phyloP scores from a whole-genome alignment of 2,329 filamentous ascomycete species.

The Pseudonectria buxi region DNA sequence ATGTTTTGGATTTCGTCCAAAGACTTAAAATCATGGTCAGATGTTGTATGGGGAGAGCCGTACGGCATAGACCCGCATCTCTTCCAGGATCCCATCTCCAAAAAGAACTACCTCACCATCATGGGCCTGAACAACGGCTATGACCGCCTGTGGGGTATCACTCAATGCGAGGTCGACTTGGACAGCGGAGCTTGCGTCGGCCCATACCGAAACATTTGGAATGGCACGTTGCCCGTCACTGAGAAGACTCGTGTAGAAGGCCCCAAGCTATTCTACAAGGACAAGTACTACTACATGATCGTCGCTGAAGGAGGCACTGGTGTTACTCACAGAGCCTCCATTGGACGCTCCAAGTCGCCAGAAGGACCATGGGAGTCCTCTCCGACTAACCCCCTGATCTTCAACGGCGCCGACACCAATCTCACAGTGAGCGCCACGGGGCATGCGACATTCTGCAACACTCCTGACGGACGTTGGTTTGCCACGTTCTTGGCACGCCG shows the following conservation, averaged over 20 bases:
- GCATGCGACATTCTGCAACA: slow-evolving; percentile 16
- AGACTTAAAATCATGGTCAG: slow-evolving; percentile 9
- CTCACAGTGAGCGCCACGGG: slow-evolving; percentile 15
- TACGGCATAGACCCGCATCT: slow-evolving; percentile 8
- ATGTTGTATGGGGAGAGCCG: slow-evolving; percentile 7
- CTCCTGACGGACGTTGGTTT: slow-evolving; percentile 16
- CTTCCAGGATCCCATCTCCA: slow-evolving; percentile 6
- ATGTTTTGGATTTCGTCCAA: slow-evolving; percentile 6
- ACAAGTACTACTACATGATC: slow-evolving; percentile 8
- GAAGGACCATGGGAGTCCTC: slow-evolving; percentile 12
- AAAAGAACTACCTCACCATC: slow-evolving; percentile 5
- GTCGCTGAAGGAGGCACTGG: slow-evolving; percentile 9
- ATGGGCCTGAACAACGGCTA: slow-evolving; percentile 6
- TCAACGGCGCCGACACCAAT: slow-evolving; percentile 13
- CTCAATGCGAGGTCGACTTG: slow-evolving; percentile 7
- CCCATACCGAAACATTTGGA: slow-evolving; percentile 7
- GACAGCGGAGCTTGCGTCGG: slow-evolving; percentile 2
- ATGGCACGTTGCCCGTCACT: slow-evolving; percentile 4
- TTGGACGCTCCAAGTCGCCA: slow-evolving; percentile 6
- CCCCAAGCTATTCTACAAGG: slow-evolving; percentile 7
- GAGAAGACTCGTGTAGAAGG: slow-evolving; percentile 4
- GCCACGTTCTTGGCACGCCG: slow-evolving; percentile 15
- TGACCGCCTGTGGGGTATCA: slow-evolving; percentile 7
- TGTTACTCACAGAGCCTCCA: slow-evolving; percentile 6
- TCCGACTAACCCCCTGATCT: slow-evolving; percentile 31